Evolutionary conservation across 305 asterid species (phyloP), one percentile per base, ranked within the genome.

Genomic region (Andrographis paniculata): DNA sequence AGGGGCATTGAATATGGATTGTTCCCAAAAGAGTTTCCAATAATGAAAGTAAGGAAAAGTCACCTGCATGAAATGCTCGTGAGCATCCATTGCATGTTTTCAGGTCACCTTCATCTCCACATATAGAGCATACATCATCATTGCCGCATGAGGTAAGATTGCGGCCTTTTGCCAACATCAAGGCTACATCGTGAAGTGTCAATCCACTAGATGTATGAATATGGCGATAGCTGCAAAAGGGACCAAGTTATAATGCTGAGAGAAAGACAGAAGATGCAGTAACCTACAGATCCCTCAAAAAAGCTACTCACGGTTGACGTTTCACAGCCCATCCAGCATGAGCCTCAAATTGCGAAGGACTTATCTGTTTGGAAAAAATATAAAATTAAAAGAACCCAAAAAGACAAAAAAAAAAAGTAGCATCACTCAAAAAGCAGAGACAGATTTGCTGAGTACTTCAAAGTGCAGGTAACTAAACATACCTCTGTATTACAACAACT

Each of bases 311-410:
- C 98, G 98, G 98, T 69, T 85, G 98, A 47, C 98, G 86, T 64
- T 85, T 89, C 50, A 94, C 96, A 17, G 96, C 81, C 89, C 92
- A 78, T 50, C 98, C 98, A 72, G 98, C 96, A 64, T 89, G 98
- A 61, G 98, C 64, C 76, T 89, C 98, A 59, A 89, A 89, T 65
- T 80, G 95, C 39, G 98, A 89, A 20, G 98, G 98, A 76, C 98
- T 91, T 37, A 87, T 79, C 96, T 91, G 89, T 63, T 30, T 24
- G 8, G 6, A 24, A 3, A 55, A 39, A 53, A 41, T 35, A 45
- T 15, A 52, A 44, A 39, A 16, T 10, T n/a, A 36, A 42, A 27
- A 30, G n/a, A n/a, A n/a, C n/a, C n/a, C n/a, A n/a, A n/a, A n/a
- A n/a, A n/a, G n/a, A n/a, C n/a, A n/a, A n/a, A n/a, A n/a, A n/a